Conservation (phyloP, 805 yeast genomes). For the Limtongia smithiae region DNA sequence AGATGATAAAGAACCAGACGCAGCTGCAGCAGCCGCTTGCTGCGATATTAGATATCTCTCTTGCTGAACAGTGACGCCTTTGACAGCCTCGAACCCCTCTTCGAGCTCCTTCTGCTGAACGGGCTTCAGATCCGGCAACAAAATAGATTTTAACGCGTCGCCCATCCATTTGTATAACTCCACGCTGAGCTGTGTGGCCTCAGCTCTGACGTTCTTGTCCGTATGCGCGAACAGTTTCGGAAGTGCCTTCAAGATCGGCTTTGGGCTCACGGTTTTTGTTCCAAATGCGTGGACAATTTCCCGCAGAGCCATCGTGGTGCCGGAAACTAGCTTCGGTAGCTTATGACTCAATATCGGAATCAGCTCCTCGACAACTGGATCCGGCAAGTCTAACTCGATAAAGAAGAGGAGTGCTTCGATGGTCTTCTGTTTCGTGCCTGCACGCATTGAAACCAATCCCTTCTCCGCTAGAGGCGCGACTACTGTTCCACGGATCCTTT, state of each 20-base stretch:
- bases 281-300: constrained; percentile 62
- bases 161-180: constrained; percentile 76
- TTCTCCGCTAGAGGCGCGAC: constrained; percentile 63
- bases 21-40: constrained; percentile 42
- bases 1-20: constrained; percentile 13
- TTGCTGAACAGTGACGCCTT: constrained; percentile 42
- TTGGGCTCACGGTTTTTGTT: constrained; percentile 56
- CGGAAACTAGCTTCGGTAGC: constrained; percentile 75
- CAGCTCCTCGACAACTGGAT: constrained; percentile 62
- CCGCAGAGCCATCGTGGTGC: constrained; percentile 54
- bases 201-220: constrained; percentile 79
- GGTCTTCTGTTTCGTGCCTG: constrained; percentile 66
- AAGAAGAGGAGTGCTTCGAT: constrained; percentile 58
- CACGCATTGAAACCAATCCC: constrained; percentile 70
- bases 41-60: constrained; percentile 55
- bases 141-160: constrained; percentile 50
- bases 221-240: constrained; percentile 78
- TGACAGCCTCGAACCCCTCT: constrained; percentile 58
- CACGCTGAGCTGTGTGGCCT: constrained; percentile 64
- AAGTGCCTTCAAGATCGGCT: constrained; percentile 52
- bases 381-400: constrained; percentile 64
- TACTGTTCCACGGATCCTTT: constrained; percentile 41
- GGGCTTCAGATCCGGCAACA: constrained; percentile 76
- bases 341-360: constrained; percentile 58
- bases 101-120: constrained; percentile 84